phyloP scores from a whole-genome alignment of 495 filamentous ascomycete species.

The Neurospora sp. region DNA sequence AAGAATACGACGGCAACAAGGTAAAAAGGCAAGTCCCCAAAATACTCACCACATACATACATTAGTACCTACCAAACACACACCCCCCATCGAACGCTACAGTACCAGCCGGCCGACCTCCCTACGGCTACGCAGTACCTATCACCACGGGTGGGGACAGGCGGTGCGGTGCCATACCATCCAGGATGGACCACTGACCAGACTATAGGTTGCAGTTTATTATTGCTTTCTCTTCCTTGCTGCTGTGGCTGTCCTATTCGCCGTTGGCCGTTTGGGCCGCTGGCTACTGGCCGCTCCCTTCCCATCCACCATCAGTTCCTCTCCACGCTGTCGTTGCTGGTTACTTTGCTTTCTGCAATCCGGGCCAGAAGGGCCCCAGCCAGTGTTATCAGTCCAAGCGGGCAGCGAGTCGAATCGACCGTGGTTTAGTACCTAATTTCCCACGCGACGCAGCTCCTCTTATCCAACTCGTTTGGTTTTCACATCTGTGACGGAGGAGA shows the following conservation, averaged over 20 bases:
- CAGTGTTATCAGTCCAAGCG: neutral
- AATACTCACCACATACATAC: neutral
- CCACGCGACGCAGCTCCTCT: neutral
- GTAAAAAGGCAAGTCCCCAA: neutral
- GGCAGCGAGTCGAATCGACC: neutral
- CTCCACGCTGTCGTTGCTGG: neutral
- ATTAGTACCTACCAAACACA: neutral
- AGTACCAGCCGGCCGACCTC: neutral
- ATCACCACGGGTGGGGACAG: neutral
- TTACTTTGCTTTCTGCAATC: neutral
- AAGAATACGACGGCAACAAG: neutral
- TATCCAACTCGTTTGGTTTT: neutral
- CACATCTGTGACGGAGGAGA: neutral
- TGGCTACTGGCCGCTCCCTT: neutral
- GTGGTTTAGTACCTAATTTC: neutral
- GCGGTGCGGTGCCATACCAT: neutral
- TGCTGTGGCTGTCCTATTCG: neutral
- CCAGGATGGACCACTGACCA: neutral
- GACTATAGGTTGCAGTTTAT: neutral
- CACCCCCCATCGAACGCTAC: neutral
- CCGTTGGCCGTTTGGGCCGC: neutral
- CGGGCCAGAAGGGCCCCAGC: neutral
- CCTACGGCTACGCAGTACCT: neutral
- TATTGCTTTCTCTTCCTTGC: neutral
- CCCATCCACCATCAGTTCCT: neutral